These are phyloP conservation scores for Asclepias syriaca DNA, from an alignment of 257 asterid species.

Conservation along the genomic window DNA sequence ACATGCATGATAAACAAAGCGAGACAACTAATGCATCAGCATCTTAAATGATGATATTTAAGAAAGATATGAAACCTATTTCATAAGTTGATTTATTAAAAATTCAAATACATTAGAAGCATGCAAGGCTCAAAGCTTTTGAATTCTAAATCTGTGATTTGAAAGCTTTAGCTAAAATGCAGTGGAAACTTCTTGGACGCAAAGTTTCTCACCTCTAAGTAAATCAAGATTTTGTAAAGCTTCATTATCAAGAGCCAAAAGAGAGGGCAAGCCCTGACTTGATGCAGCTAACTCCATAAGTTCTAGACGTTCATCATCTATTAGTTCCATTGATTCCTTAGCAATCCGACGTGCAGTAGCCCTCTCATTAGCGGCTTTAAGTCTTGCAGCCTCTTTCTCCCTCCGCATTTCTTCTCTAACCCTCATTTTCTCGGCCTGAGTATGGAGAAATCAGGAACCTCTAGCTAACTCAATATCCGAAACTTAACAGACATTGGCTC, in stretches of 20 bases:
- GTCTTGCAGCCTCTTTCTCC: conserved; percentile 86
- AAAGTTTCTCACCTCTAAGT: conserved; percentile 43
- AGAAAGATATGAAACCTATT: background rate
- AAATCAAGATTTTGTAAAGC: conserved; percentile 50
- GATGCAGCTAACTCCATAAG: conserved; percentile 81
- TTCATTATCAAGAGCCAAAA: conserved; percentile 60
- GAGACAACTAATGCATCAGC: background rate
- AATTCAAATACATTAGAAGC: background rate
- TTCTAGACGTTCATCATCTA: conserved; percentile 77
- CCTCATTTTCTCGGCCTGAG: conserved; percentile 74
- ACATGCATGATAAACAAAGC: background rate
- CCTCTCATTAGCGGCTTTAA: conserved; percentile 76
- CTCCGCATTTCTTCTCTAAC: conserved; percentile 76
- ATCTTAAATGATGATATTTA: background rate
- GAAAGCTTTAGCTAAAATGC: background rate
- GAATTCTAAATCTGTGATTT: background rate
- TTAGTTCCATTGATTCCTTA: conserved; percentile 65
- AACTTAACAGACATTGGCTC: conserved; percentile 7
- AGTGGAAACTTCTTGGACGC: background rate
- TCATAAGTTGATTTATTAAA: background rate
- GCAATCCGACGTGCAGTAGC: conserved; percentile 86
- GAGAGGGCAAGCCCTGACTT: conserved; percentile 53
- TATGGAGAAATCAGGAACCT: conserved; percentile 6
- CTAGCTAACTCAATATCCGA: background rate
- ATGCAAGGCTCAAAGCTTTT: background rate